phyloP scores from a whole-genome alignment of 2,329 filamentous ascomycete species.

The Cadophora malorum region DNA sequence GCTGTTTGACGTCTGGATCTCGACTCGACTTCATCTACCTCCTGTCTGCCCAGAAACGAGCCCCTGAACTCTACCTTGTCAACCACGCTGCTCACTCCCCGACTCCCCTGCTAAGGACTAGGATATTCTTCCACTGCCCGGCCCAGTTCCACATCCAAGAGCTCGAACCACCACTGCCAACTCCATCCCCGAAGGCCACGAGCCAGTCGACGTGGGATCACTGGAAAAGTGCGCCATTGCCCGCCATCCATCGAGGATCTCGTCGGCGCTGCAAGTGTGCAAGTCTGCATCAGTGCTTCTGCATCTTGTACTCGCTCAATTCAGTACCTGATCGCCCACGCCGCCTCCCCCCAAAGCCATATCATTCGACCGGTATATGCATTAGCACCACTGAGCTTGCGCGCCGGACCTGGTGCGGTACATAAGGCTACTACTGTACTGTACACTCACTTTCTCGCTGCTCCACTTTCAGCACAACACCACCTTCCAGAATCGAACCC shows the following conservation, averaged over 20 bases:
- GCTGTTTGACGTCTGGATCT: conserved; percentile 15
- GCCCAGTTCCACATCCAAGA: conserved; percentile 18
- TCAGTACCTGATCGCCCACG: conserved; percentile 17
- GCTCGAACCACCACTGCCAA: conserved; percentile 14
- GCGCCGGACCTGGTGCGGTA: conserved; percentile 13
- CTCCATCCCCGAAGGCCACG: conserved; percentile 12
- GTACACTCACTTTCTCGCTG: not conserved
- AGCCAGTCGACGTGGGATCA: conserved; percentile 11
- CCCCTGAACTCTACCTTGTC: conserved; percentile 16
- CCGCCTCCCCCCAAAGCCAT: not conserved
- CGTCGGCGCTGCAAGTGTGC: conserved; percentile 6
- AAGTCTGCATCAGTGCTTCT: not conserved
- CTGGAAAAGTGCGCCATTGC: conserved; percentile 13
- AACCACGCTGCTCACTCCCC: conserved; percentile 4
- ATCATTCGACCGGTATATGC: conserved; percentile 11
- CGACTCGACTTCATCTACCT: not conserved
- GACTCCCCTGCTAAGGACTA: conserved; percentile 9
- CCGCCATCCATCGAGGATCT: not conserved
- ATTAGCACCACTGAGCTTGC: conserved; percentile 4
- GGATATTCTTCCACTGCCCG: conserved; percentile 9
- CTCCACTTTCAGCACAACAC: conserved; percentile 7
- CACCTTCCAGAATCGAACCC: conserved; percentile 20
- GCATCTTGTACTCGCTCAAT: conserved; percentile 3
- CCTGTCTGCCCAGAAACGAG: not conserved
- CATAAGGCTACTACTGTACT: conserved; percentile 19